Percentiles rank a stretch among this genome's conserved stretches.
Conservation (phyloP, 1,284 basidiomycete genomes). For the Xerocomus tenax region DNA sequence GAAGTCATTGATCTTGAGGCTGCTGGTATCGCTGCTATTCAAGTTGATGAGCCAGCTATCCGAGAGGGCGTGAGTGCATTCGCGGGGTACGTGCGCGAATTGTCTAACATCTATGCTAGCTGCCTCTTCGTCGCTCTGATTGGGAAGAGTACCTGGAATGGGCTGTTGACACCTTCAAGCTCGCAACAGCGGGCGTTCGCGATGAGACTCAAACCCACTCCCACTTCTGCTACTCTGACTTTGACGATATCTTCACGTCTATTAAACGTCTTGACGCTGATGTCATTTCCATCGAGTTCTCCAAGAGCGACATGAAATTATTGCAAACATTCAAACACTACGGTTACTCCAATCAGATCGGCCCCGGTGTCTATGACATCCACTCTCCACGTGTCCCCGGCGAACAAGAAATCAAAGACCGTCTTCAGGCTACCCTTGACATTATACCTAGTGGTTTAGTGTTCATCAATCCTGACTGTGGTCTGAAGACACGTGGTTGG, state of each 20-base stretch:
- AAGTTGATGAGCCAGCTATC: conserved; percentile 99
- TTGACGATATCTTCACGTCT: conserved; percentile 96
- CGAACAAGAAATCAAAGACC: conserved; percentile 90
- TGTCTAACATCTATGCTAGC: conserved; percentile 34
- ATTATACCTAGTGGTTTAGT: conserved; percentile 74
- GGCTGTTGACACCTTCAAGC: conserved; percentile 97
- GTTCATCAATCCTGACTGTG: conserved; percentile 92
- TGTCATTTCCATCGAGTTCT: conserved; percentile 98
- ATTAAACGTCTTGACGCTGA: conserved; percentile 97
- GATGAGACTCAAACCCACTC: conserved; percentile 93
- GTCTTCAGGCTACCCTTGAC: conserved; percentile 76
- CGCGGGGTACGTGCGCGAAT: not conserved
- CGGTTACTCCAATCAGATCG: conserved; percentile 96
- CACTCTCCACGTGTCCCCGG: conserved; percentile 97
- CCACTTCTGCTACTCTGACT: conserved; percentile 96
- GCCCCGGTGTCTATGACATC: conserved; percentile 98
- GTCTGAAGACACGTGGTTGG: conserved; percentile 93
- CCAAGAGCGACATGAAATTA: conserved; percentile 96
- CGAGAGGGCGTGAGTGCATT: conserved; percentile 79
- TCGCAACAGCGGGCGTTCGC: conserved; percentile 87
- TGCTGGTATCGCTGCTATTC: conserved; percentile 95
- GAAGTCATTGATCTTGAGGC: conserved; percentile 97
- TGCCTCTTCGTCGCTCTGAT: conserved; percentile 89
- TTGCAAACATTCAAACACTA: conserved; percentile 92
- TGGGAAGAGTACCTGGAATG: conserved; percentile 93